These are phyloP conservation scores for Penicillium desertorum DNA, from an alignment of 495 filamentous ascomycete genomes.

Conservation along the genomic window DNA sequence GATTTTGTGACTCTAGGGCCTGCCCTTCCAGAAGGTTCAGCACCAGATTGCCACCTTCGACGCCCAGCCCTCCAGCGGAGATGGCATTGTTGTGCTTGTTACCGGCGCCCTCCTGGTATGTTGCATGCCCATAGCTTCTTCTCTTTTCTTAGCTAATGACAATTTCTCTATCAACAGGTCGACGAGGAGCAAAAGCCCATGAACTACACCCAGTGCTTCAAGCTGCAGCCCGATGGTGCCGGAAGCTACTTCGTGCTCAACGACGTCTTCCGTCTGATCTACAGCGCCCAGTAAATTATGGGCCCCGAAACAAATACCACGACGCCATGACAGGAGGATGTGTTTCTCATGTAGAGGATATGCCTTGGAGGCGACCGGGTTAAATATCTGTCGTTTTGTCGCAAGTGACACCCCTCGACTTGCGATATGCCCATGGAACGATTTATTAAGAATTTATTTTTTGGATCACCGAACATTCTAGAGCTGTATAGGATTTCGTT, in stretches of 20 bases:
- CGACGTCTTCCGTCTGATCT: constrained; percentile 87
- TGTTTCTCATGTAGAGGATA: constrained; percentile 1
- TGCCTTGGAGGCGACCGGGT: constrained; percentile 9
- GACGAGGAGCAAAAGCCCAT: constrained; percentile 79
- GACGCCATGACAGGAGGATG: constrained; percentile 23
- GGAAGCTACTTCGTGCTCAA: constrained; percentile 84
- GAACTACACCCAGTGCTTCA: constrained; percentile 84
- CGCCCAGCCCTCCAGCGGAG: constrained; percentile 66
- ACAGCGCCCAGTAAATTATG: constrained; percentile 35
- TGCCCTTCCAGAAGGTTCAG: constrained; percentile 77
- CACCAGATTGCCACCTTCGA: constrained; percentile 71
- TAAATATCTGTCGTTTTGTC: constrained; percentile 6
- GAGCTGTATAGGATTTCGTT: constrained; percentile 6
- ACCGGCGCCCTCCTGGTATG: constrained; percentile 80
- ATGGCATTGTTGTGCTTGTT: constrained; percentile 77
- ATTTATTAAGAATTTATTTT: constrained; percentile 1
- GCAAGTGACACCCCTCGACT: background rate
- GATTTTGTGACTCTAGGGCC: constrained; percentile 45
- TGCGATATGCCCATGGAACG: constrained; percentile 9
- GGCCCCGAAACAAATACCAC: constrained; percentile 15
- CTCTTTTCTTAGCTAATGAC: background rate
- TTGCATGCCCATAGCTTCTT: background rate
- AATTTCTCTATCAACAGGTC: constrained; percentile 51
- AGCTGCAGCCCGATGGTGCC: constrained; percentile 65
- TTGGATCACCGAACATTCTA: constrained; percentile 6